A percentile compares a stretch with the other conserved stretches of the same genome.
Conservation (phyloP, 768 basidiomycete species). For the Tricholomella constricta region DNA sequence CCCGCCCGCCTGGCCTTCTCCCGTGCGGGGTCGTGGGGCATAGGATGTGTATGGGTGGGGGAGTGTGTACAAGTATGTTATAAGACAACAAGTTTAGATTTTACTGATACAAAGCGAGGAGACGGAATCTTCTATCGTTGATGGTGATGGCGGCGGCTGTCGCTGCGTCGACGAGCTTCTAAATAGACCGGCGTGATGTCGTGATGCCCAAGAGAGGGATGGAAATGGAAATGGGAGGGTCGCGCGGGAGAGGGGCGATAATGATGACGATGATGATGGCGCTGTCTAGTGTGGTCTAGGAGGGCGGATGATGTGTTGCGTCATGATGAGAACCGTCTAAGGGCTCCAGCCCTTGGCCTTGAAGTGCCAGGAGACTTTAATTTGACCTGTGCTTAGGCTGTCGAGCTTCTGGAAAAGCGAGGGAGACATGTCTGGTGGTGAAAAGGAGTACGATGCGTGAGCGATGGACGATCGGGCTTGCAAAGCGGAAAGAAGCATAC, state of each 20-base stretch:
- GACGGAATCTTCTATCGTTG: slow-evolving; percentile 19
- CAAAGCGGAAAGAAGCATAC: slow-evolving; percentile 36
- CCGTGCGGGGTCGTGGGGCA: slow-evolving; percentile 2
- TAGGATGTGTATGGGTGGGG: neutral
- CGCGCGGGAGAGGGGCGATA: neutral
- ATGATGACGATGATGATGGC: slow-evolving; percentile 2
- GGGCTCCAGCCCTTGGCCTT: slow-evolving; percentile 48
- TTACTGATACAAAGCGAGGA: slow-evolving; percentile 15
- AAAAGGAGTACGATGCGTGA: neutral
- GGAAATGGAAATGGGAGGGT: neutral
- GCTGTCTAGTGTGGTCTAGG: neutral
- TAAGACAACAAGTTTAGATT: slow-evolving; percentile 10
- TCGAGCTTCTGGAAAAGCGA: slow-evolving; percentile 57
- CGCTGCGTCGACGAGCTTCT: slow-evolving; percentile 15
- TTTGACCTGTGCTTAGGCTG: slow-evolving; percentile 46
- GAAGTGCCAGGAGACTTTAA: slow-evolving; percentile 64
- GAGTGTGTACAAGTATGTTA: slow-evolving; percentile 4
- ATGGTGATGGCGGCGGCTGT: slow-evolving; percentile 5
- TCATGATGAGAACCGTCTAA: slow-evolving; percentile 22
- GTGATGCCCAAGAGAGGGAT: neutral
- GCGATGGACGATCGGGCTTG: neutral
- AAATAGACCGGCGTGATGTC: slow-evolving; percentile 2
- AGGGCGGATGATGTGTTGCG: slow-evolving; percentile 5
- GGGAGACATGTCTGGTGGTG: slow-evolving; percentile 64
- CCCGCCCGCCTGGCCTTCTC: slow-evolving; percentile 9